Evolutionary conservation across 352 stramenopile species (phyloP).

Genomic region (Salisapilia sapeloensis): DNA sequence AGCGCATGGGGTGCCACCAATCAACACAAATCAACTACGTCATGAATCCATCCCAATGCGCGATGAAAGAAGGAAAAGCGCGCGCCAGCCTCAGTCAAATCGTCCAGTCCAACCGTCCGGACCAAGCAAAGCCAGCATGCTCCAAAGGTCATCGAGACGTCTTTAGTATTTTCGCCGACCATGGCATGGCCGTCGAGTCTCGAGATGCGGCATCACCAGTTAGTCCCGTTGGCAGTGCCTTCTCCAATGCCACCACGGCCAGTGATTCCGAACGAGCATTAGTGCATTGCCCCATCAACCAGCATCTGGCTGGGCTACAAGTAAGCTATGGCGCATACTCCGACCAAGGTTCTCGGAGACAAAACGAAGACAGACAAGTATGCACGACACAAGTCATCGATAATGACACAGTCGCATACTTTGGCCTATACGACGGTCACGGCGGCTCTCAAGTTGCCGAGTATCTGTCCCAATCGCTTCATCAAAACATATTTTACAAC

Average conservation of each 20-base stretch:
- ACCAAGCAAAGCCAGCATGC: slow-evolving; percentile 12
- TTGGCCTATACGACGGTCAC: slow-evolving; percentile 77
- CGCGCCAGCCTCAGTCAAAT: slow-evolving; percentile 36
- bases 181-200: slow-evolving; percentile 46
- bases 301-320: slow-evolving; percentile 29
- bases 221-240: slow-evolving; percentile 42
- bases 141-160: slow-evolving; percentile 48
- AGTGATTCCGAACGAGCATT: slow-evolving; percentile 61
- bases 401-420: slow-evolving; percentile 55
- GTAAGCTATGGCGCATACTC: slow-evolving; percentile 59
- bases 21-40: too few species aligned
- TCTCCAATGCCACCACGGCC: slow-evolving; percentile 52
- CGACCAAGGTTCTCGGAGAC: slow-evolving; percentile 49
- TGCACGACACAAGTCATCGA: slow-evolving; percentile 24
- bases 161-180: slow-evolving; percentile 75
- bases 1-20: too few species aligned
- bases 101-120: slow-evolving; percentile 23
- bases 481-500: slow-evolving; percentile 33
- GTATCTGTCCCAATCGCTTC: slow-evolving; percentile 39
- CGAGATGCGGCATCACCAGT: slow-evolving; percentile 12
- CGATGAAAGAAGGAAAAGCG: too few species aligned
- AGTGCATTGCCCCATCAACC: slow-evolving; percentile 20
- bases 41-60: too few species aligned
- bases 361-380: slow-evolving; percentile 58
- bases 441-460: slow-evolving; percentile 48